phyloP scores from a whole-genome alignment of 1,284 basidiomycete genomes.

The Ceratobasidium sp. region DNA sequence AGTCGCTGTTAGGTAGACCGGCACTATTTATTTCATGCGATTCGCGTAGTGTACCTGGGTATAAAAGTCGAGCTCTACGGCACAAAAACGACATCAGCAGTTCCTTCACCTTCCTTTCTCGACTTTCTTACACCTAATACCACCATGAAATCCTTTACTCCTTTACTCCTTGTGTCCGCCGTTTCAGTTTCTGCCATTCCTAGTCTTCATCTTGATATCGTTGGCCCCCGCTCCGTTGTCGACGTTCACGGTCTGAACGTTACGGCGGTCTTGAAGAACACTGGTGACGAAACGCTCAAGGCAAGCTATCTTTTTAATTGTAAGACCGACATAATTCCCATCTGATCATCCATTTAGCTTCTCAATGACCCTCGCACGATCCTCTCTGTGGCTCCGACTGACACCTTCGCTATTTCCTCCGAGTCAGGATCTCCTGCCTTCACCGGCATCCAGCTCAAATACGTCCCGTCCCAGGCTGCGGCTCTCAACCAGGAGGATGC shows the following conservation, averaged over 20 bases:
- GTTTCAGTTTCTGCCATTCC: constrained; percentile 23
- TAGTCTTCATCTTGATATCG: constrained; percentile 18
- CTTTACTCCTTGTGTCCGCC: constrained; percentile 7
- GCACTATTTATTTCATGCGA: not conserved
- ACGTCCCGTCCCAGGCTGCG: constrained; percentile 32
- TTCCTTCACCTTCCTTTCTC: not conserved
- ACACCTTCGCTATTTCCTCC: constrained; percentile 61
- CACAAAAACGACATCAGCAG: not conserved
- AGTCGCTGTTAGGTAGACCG: too few relatives aligned
- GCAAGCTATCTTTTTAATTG: not conserved
- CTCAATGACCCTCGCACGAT: constrained; percentile 36
- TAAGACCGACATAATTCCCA: too few relatives aligned
- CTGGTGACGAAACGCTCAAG: constrained; percentile 31
- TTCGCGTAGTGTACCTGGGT: not conserved
- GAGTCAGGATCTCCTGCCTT: constrained; percentile 28
- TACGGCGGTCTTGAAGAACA: constrained; percentile 36
- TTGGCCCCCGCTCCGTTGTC: constrained; percentile 59
- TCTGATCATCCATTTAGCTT: not conserved
- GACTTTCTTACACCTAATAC: not conserved
- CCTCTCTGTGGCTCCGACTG: constrained; percentile 59
- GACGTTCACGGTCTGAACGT: constrained; percentile 12
- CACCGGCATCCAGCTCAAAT: constrained; percentile 34
- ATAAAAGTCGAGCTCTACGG: not conserved
- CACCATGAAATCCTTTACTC: constrained; percentile 11
- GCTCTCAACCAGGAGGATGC: constrained; percentile 13